These are phyloP conservation scores for Diaporthe velutina DNA, from an alignment of 2,329 filamentous ascomycete species.

Conservation along the genomic window DNA sequence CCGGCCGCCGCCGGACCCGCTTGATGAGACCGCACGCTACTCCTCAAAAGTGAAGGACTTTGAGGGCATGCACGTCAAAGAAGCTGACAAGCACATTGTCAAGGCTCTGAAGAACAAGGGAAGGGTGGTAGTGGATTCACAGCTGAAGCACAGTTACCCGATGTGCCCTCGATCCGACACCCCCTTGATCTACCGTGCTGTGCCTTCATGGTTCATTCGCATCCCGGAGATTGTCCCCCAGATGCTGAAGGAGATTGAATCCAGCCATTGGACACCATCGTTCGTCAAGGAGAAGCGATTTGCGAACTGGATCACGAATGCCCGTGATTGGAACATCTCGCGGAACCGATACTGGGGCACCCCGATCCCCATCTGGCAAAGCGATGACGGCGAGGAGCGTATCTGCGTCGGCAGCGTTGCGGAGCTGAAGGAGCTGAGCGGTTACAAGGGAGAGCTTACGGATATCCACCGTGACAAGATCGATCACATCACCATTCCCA, in stretches of 20 bases:
- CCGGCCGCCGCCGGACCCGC: conserved; percentile 87
- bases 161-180: conserved; percentile 97
- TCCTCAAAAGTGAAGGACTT: conserved; percentile 84
- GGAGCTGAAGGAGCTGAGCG: conserved; percentile 87
- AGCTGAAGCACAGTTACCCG: conserved; percentile 91
- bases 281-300: conserved; percentile 95
- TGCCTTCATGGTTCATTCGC: conserved; percentile 95
- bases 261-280: conserved; percentile 90
- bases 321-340: conserved; percentile 95
- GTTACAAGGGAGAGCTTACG: conserved; percentile 84
- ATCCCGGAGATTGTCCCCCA: conserved; percentile 85
- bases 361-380: conserved; percentile 91
- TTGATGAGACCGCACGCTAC: conserved; percentile 87
- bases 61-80: conserved; percentile 89
- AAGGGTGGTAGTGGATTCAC: conserved; percentile 85
- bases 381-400: conserved; percentile 87
- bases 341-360: conserved; percentile 97
- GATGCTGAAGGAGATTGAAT: conserved; percentile 91
- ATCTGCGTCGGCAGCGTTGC: conserved; percentile 88
- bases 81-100: conserved; percentile 92
- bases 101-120: conserved; percentile 85
- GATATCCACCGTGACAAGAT: conserved; percentile 95
- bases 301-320: conserved; percentile 90
- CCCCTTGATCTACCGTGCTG: conserved; percentile 90
- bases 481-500: conserved; percentile 94